Evolutionary conservation across 306 rosid species (phyloP).

Genomic region (Ziziphus jujuba): DNA sequence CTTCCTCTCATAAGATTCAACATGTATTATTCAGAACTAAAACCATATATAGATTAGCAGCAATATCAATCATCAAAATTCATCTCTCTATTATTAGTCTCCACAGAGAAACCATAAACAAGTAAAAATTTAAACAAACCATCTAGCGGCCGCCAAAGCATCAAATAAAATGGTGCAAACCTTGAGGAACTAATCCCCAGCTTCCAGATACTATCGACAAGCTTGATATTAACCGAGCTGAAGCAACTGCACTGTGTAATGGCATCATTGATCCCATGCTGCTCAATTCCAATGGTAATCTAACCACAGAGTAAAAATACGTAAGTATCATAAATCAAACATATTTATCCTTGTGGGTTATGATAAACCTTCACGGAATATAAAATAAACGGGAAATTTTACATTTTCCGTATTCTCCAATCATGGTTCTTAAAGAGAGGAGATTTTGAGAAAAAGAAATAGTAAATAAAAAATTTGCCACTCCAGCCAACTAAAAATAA

Average conservation of each 20-base stretch:
- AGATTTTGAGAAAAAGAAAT: not conserved
- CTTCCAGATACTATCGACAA: conserved; percentile 53
- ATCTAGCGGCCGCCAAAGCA: not conserved
- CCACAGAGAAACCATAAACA: not conserved
- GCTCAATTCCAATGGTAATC: conserved; percentile 71
- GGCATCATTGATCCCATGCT: conserved; percentile 71
- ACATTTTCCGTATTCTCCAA: not conserved
- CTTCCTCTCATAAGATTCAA: not conserved
- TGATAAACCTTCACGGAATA: no score
- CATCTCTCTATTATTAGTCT: not conserved
- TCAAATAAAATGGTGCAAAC: conserved; percentile 28
- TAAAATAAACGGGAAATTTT: not conserved
- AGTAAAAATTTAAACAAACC: not conserved
- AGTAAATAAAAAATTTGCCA: not conserved
- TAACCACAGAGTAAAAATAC: conserved; percentile 12
- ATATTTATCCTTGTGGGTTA: no score
- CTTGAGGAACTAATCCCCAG: conserved; percentile 96
- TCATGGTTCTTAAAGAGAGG: not conserved
- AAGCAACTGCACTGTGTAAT: conserved; percentile 70
- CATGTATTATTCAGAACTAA: not conserved
- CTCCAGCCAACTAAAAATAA: not conserved
- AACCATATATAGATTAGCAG: not conserved
- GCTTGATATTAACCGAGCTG: conserved; percentile 76
- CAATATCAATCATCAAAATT: not conserved
- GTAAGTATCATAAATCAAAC: no score